Percentiles rank a stretch among this genome's conserved stretches.
phyloP scores from a whole-genome alignment of 1,284 basidiomycete species.

The Cutaneotrichosporon dermatis region DNA sequence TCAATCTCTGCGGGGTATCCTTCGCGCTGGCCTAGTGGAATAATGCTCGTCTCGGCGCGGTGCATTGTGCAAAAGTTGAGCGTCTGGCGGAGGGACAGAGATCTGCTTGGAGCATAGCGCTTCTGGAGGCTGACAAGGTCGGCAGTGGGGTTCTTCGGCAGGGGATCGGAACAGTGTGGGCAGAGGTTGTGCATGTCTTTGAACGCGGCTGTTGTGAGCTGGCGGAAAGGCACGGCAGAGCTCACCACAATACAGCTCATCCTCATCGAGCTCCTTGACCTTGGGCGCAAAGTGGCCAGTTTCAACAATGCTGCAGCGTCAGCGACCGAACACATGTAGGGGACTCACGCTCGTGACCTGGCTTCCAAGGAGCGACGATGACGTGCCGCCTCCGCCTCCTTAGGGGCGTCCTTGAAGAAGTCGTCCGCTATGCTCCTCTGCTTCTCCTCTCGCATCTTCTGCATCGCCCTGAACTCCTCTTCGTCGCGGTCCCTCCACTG shows the following conservation, averaged over 20 bases:
- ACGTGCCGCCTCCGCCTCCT: background rate
- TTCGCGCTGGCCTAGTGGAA: constrained; percentile 37
- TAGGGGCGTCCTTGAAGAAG: background rate
- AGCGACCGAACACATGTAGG: background rate
- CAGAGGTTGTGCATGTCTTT: constrained; percentile 7
- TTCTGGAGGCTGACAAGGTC: constrained; percentile 10
- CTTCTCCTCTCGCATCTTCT: background rate
- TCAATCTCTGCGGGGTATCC: constrained; percentile 38
- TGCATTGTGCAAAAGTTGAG: constrained; percentile 37
- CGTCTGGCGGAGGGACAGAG: background rate
- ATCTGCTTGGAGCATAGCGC: background rate
- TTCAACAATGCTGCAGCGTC: background rate
- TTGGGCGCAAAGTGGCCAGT: background rate
- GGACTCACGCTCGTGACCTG: background rate
- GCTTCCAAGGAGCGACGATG: constrained; percentile 1
- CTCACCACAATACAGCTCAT: constrained; percentile 10
- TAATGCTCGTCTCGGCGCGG: constrained; percentile 31
- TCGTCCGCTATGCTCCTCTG: background rate
- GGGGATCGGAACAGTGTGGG: constrained; percentile 26
- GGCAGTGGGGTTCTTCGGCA: constrained; percentile 21
- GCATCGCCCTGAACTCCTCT: background rate
- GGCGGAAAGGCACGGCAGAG: too few relatives aligned
- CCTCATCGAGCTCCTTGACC: background rate
- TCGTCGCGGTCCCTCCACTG: background rate
- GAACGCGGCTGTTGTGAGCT: constrained; percentile 2